A percentile compares a stretch with the other conserved stretches of the same genome.
Evolutionary conservation across 768 basidiomycete species (phyloP).

Genomic region (Panaeolus papilionaceus): DNA sequence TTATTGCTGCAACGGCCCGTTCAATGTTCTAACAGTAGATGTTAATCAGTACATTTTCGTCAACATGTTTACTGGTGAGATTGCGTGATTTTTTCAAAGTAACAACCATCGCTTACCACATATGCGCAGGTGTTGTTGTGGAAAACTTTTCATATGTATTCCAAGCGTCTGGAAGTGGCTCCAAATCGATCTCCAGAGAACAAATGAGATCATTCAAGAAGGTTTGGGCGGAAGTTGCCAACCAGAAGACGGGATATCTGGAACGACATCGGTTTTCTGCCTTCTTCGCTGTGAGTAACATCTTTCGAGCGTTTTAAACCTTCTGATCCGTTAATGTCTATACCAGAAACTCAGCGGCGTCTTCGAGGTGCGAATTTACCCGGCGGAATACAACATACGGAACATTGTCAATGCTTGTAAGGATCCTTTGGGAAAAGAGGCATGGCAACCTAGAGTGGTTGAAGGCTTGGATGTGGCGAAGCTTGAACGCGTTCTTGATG

Average conservation of each 20-base stretch:
- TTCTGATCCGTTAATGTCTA: slow-evolving; percentile 19
- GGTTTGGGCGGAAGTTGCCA: slow-evolving; percentile 87
- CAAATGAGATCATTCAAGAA: slow-evolving; percentile 97
- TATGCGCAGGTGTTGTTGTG: slow-evolving; percentile 77
- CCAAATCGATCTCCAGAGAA: slow-evolving; percentile 82
- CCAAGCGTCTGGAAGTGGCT: slow-evolving; percentile 82
- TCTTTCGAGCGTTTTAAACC: neutral
- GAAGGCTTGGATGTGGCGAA: slow-evolving; percentile 68
- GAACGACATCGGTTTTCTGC: slow-evolving; percentile 70
- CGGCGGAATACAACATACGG: slow-evolving; percentile 64
- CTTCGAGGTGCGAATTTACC: slow-evolving; percentile 90
- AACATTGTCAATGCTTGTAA: slow-evolving; percentile 63
- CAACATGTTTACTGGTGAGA: slow-evolving; percentile 90
- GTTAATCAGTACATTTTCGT: slow-evolving; percentile 85
- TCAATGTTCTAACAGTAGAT: slow-evolving; percentile 17
- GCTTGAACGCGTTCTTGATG: slow-evolving; percentile 60
- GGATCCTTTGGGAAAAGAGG: slow-evolving; percentile 40
- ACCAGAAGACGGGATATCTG: slow-evolving; percentile 79
- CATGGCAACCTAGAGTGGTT: slow-evolving; percentile 42
- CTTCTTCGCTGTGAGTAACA: slow-evolving; percentile 78
- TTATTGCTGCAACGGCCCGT: neutral
- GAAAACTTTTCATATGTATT: slow-evolving; percentile 97
- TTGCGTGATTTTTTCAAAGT: neutral
- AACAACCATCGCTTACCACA: neutral
- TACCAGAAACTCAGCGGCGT: slow-evolving; percentile 82